These are phyloP conservation scores for Polymyxa betae DNA, from an alignment of 208 protist species.

Conservation along the genomic window DNA sequence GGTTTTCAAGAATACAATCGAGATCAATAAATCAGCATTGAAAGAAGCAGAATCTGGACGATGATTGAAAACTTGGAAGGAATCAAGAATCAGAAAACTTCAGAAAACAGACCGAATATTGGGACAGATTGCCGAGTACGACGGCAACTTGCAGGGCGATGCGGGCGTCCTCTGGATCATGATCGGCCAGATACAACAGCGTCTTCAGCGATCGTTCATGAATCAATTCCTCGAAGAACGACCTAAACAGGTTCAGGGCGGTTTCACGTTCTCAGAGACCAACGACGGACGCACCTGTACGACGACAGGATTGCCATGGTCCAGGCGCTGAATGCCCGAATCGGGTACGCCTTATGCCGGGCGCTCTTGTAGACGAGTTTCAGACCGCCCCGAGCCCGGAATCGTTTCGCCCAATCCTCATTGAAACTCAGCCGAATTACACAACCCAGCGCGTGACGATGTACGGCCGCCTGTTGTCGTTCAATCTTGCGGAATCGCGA, in stretches of 20 bases:
- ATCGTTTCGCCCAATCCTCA: slow-evolving; percentile 19
- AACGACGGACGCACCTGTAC: background rate
- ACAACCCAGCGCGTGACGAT: slow-evolving; percentile 3
- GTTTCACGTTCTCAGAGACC: too few species aligned
- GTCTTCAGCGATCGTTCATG: background rate
- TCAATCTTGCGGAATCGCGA: too few species aligned
- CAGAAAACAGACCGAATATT: slow-evolving; percentile 4
- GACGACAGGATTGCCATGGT: slow-evolving; percentile 31
- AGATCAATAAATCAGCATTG: background rate
- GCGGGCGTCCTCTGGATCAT: slow-evolving; percentile 42
- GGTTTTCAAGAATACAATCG: background rate
- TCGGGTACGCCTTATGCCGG: slow-evolving; percentile 46
- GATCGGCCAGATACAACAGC: slow-evolving; percentile 22
- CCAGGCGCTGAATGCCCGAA: slow-evolving; percentile 35
- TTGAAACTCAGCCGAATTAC: slow-evolving; percentile 2
- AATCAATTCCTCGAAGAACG: background rate
- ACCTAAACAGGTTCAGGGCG: too few species aligned
- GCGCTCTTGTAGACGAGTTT: slow-evolving; percentile 52
- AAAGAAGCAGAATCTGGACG: too few species aligned
- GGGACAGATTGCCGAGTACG: slow-evolving; percentile 25
- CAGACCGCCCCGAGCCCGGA: background rate
- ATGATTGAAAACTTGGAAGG: background rate
- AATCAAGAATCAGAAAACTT: background rate
- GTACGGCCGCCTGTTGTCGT: background rate
- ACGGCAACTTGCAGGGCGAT: slow-evolving; percentile 19